These are phyloP conservation scores for Venturia aucupariae DNA, from an alignment of 2,329 filamentous ascomycete species.

Conservation along the genomic window DNA sequence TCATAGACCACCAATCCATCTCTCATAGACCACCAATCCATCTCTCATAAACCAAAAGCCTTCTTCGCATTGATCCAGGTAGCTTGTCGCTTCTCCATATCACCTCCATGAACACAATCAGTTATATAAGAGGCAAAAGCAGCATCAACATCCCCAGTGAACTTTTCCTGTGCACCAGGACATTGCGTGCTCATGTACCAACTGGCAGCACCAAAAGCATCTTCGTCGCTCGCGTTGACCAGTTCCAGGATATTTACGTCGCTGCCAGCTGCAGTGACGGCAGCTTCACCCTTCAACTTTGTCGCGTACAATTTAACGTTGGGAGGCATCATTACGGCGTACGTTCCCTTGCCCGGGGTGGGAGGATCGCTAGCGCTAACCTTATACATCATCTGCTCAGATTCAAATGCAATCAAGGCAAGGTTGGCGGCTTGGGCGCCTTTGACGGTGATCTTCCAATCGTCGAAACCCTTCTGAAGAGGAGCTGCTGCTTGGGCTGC, in stretches of 20 bases:
- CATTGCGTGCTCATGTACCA: constrained; percentile 55
- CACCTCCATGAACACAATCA: constrained; percentile 43
- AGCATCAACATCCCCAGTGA: constrained; percentile 32
- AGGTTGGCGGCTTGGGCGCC: constrained; percentile 62
- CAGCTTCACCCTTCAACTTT: constrained; percentile 29
- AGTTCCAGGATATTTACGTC: constrained; percentile 39
- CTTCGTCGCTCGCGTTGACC: constrained; percentile 37
- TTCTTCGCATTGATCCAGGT: constrained; percentile 43
- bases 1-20: too few species aligned
- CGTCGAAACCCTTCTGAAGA: constrained; percentile 47
- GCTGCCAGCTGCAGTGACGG: constrained; percentile 25
- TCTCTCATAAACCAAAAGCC: constrained; percentile 11
- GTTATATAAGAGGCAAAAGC: constrained; percentile 45
- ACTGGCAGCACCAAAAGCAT: constrained; percentile 49
- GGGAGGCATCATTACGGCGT: constrained; percentile 53
- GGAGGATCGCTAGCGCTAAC: constrained; percentile 48
- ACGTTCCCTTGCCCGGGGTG: constrained; percentile 61
- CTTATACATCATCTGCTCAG: constrained; percentile 60
- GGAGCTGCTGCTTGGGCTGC: constrained; percentile 51
- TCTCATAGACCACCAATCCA: too few species aligned
- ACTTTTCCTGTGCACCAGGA: constrained; percentile 10
- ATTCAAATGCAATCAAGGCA: constrained; percentile 63
- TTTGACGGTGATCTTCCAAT: constrained; percentile 45
- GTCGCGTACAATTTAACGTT: constrained; percentile 50
- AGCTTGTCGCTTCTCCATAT: constrained; percentile 35